Conservation (phyloP, 2,329 filamentous ascomycete species). For the Chrysoporthe deuterocubensis region DNA sequence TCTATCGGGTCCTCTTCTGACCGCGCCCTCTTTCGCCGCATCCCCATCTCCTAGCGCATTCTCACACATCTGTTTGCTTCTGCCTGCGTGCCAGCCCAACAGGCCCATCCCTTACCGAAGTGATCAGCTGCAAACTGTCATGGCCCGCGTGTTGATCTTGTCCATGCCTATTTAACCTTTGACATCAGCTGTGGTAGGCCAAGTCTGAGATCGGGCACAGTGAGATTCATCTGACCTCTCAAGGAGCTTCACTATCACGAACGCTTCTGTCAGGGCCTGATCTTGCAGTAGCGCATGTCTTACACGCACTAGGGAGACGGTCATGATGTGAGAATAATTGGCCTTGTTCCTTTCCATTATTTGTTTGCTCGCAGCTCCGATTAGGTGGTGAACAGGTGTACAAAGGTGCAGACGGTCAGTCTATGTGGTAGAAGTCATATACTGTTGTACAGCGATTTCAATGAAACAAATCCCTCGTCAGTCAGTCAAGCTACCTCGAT, state of each 20-base stretch:
- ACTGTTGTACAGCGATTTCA: slow-evolving; percentile 18
- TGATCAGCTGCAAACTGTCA: no score
- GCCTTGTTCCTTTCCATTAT: slow-evolving; percentile 1
- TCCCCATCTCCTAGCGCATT: not conserved
- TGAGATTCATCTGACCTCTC: no score
- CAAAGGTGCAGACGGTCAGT: not conserved
- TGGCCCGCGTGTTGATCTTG: no score
- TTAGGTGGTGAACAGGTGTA: not conserved
- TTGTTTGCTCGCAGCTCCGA: not conserved
- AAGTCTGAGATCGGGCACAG: no score
- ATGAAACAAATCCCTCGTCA: slow-evolving; percentile 5
- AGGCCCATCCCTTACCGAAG: not conserved
- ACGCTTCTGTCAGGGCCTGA: not conserved
- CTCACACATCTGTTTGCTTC: not conserved
- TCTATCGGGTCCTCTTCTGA: not conserved
- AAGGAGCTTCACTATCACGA: not conserved
- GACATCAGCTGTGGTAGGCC: no score
- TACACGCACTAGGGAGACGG: not conserved
- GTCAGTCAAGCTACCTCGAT: slow-evolving; percentile 15
- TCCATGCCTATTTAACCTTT: no score
- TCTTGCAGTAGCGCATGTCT: not conserved
- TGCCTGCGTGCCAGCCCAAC: not conserved
- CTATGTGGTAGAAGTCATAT: not conserved
- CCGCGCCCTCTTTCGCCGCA: not conserved
- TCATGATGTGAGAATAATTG: not conserved